These are phyloP conservation scores for Ophiosphaerella herpotricha DNA, from an alignment of 2,329 filamentous ascomycete genomes.

Conservation along the genomic window DNA sequence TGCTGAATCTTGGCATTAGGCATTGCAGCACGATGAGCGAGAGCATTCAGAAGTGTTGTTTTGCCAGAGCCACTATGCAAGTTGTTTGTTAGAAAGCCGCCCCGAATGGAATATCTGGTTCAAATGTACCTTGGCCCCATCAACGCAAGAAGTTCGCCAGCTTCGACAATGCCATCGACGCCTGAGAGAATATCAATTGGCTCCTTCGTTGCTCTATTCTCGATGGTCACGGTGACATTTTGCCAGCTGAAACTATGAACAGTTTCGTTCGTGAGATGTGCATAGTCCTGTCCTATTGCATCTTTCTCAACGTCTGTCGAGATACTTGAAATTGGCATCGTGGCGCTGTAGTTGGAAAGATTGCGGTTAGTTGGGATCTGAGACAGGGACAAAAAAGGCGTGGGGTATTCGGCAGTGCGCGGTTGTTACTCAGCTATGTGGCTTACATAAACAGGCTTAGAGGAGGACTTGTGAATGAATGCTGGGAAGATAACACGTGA, in stretches of 20 bases:
- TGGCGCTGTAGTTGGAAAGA: not conserved
- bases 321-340: constrained; percentile 18
- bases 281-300: constrained; percentile 47
- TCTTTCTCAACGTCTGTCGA: constrained; percentile 53
- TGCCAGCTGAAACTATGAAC: constrained; percentile 70
- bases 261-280: constrained; percentile 65
- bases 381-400: not conserved
- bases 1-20: constrained; percentile 60
- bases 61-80: constrained; percentile 66
- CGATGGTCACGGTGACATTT: constrained; percentile 70
- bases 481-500: no score
- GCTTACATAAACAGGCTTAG: no score
- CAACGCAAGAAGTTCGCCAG: constrained; percentile 75
- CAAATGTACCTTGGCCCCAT: constrained; percentile 70
- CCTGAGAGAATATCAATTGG: constrained; percentile 66
- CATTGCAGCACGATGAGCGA: constrained; percentile 66
- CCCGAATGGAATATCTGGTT: not conserved
- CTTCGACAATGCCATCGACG: constrained; percentile 67
- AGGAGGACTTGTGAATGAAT: no score
- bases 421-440: no score
- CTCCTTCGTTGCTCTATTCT: constrained; percentile 69
- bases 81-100: not conserved
- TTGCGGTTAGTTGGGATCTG: not conserved
- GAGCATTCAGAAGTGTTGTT: constrained; percentile 80
- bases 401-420: no score